Base-by-base conservation (phyloP, 164 flowering plant genomes). In the grape (Vitis vinifera) region DNA sequence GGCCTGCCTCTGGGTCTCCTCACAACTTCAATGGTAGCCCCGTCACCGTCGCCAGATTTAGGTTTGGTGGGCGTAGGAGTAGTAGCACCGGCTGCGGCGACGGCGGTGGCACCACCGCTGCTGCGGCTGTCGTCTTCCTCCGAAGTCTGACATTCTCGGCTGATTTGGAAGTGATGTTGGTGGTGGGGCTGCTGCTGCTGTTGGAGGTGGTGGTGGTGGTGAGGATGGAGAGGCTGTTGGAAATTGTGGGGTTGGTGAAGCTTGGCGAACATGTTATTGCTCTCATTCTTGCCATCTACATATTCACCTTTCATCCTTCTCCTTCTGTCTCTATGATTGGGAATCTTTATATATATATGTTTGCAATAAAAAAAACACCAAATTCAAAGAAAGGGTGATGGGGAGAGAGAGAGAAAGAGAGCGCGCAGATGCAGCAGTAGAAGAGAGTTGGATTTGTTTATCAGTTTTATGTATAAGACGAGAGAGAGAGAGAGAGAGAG, bases 1-100 rank as follows among this genome's bases (percentile, higher is more conserved):
- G 94, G 94, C 9, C 94, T 78, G 31, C 94, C 94, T 16, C 94
- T 70, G 5, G 91, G 90, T 5, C 90, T 75, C 13, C 89, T 72
- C 9, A 75, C 83, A 1, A 86, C 83, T 62, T 88, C 91, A 2
- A 86, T 85, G 63, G 85, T 58, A 13, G 90, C 86, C 1, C 91
- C 90, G 48, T 88, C 89, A 44, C 68, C 79, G 23, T 63, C 62
- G 31, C 56, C 56, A 23, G 53, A 9, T 9, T 37, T 53, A 4
- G 4, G 14, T 9, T 31, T 49, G 50, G 59, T 53, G 6, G 65
- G 31, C 27, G 49, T 1, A 2, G 75, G 10, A 12, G 65, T 68
- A 29, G 78, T 23, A 17, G 70, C 65, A 55, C 62, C 11, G 48
- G 76, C 30, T n/a, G 67, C 61, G 9, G 27, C 80, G 6, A 75